phyloP scores from a whole-genome alignment of 2,329 filamentous ascomycete species.

The Pseudocercospora macadamiae region DNA sequence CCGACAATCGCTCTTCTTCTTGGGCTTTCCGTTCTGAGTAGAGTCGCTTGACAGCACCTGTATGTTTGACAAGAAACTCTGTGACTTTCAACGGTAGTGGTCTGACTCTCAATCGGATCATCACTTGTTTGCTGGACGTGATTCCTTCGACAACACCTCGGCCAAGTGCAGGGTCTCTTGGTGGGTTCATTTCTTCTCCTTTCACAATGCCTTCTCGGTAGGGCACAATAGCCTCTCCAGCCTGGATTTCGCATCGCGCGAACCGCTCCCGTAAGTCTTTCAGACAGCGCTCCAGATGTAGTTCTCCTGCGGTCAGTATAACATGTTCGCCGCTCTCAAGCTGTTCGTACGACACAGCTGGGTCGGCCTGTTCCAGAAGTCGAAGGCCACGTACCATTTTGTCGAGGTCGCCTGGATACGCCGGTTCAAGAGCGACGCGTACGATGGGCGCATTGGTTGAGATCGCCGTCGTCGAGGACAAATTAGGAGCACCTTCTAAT shows the following conservation, averaged over 20 bases:
- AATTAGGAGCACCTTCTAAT: constrained; percentile 81
- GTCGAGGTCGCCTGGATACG: constrained; percentile 84
- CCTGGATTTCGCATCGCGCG: constrained; percentile 91
- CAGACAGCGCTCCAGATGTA: constrained; percentile 90
- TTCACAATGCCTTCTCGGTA: constrained; percentile 88
- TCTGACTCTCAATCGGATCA: constrained; percentile 72
- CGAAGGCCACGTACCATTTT: constrained; percentile 91
- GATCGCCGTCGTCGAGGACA: constrained; percentile 80
- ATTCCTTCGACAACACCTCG: constrained; percentile 75
- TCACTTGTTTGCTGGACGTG: constrained; percentile 85
- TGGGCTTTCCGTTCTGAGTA: constrained; percentile 70
- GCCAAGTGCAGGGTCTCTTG: constrained; percentile 81
- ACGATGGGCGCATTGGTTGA: constrained; percentile 80
- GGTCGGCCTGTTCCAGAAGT: constrained; percentile 89
- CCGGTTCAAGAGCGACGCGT: constrained; percentile 90
- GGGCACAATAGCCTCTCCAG: constrained; percentile 90
- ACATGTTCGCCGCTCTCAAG: constrained; percentile 94
- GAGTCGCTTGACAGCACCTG: constrained; percentile 74
- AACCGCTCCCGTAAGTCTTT: constrained; percentile 93
- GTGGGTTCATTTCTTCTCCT: constrained; percentile 88
- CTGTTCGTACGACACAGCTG: constrained; percentile 93
- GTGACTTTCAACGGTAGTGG: constrained; percentile 79
- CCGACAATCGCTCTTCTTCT: constrained; percentile 45
- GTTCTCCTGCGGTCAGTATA: constrained; percentile 86
- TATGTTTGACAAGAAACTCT: constrained; percentile 81